Conservation (phyloP, 2,329 filamentous ascomycete species). For the Aspergillus vadensis region DNA sequence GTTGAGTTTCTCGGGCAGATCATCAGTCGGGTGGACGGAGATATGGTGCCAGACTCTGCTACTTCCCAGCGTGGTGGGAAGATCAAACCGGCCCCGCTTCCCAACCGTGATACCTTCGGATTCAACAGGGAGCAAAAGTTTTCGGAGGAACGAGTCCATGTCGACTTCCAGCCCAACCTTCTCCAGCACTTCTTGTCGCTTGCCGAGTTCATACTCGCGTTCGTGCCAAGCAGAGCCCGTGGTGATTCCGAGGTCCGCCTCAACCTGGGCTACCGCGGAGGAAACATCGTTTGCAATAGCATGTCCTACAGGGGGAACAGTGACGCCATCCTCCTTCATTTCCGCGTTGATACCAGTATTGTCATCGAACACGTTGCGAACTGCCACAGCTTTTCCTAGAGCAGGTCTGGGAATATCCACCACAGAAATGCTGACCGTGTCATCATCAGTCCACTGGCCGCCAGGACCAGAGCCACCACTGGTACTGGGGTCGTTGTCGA, state of each 20-base stretch:
- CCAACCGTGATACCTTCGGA: conserved; percentile 81
- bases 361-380: conserved; percentile 92
- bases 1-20: conserved; percentile 71
- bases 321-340: conserved; percentile 93
- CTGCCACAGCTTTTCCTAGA: conserved; percentile 82
- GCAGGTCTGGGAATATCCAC: conserved; percentile 79
- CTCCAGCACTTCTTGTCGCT: conserved; percentile 79
- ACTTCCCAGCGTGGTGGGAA: conserved; percentile 71
- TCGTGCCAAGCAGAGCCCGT: conserved; percentile 68
- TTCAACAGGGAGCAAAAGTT: conserved; percentile 75
- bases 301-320: conserved; percentile 71
- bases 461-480: conserved; percentile 56
- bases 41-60: conserved; percentile 96
- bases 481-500: conserved; percentile 66
- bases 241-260: conserved; percentile 75
- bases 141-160: conserved; percentile 77
- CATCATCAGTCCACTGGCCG: conserved; percentile 69
- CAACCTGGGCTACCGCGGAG: conserved; percentile 73
- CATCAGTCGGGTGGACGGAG: conserved; percentile 86
- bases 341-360: conserved; percentile 89
- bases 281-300: conserved; percentile 88
- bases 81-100: conserved; percentile 74
- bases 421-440: conserved; percentile 85
- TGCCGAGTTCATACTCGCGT: conserved; percentile 76
- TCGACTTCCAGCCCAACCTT: conserved; percentile 83